Evolutionary conservation across 2,329 filamentous ascomycete genomes (phyloP).

Genomic region (Ophiostoma novo-ulmi): DNA sequence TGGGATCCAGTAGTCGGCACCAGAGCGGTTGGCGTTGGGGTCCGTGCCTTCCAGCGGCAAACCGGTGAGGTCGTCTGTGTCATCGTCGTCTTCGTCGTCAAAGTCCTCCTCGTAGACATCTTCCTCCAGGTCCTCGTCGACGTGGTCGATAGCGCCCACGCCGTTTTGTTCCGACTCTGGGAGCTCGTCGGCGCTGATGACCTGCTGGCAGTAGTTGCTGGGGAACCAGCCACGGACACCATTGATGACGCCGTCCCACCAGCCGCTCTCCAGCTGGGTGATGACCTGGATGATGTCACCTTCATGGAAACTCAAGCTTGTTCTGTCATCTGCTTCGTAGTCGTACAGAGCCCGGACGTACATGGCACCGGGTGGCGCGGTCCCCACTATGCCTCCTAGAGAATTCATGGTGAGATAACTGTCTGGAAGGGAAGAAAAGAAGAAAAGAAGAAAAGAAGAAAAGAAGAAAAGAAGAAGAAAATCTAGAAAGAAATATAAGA

Average conservation of each 20-base stretch:
- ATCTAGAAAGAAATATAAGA: not conserved
- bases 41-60: conserved; percentile 65
- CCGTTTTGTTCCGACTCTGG: conserved; percentile 55
- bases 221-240: conserved; percentile 97
- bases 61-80: conserved; percentile 40
- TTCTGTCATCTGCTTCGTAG: conserved; percentile 95
- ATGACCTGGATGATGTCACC: conserved; percentile 98
- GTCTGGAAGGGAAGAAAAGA: not conserved
- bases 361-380: conserved; percentile 62
- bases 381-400: conserved; percentile 47
- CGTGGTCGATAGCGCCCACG: conserved; percentile 49
- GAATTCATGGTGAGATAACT: conserved; percentile 46
- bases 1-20: conserved; percentile 96
- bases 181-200: conserved; percentile 69
- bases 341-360: conserved; percentile 96
- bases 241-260: conserved; percentile 99
- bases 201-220: conserved; percentile 93
- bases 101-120: conserved; percentile 63
- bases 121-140: conserved; percentile 61
- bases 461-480: not conserved
- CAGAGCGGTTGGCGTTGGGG: conserved; percentile 60
- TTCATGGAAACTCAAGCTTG: conserved; percentile 92
- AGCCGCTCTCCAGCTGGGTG: conserved; percentile 94
- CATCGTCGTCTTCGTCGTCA: conserved; percentile 60
- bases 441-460: not conserved